Conservation (phyloP, 2,329 filamentous ascomycete species). For the Trichophaea hybrida region DNA sequence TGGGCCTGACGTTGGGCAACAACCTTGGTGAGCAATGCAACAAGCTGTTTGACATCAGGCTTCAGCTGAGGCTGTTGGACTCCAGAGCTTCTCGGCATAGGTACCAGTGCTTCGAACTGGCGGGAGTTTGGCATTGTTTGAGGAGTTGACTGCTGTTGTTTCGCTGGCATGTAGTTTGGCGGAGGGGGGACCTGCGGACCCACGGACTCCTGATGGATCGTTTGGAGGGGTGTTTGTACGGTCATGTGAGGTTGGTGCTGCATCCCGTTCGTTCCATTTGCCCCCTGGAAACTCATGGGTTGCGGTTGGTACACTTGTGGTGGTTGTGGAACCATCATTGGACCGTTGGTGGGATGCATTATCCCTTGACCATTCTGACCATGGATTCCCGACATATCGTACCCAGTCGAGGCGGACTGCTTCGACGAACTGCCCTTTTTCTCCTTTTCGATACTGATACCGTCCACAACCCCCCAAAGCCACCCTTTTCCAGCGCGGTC, state of each 20-base stretch:
- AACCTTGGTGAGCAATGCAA: neutral
- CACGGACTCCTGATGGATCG: neutral
- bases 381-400: neutral
- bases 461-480: slow-evolving; percentile 42
- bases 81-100: neutral
- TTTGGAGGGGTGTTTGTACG: neutral
- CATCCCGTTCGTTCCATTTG: neutral
- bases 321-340: neutral
- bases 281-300: neutral
- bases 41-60: neutral
- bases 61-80: neutral
- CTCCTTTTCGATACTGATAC: slow-evolving; percentile 42
- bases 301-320: neutral
- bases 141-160: neutral
- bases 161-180: neutral
- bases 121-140: neutral
- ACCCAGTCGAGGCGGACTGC: neutral
- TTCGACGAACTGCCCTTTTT: slow-evolving; percentile 33
- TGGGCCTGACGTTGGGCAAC: neutral
- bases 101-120: neutral
- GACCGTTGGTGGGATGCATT: neutral
- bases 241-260: neutral
- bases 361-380: slow-evolving; percentile 1
- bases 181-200: neutral
- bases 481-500: slow-evolving; percentile 43